A percentile compares a stretch with the other conserved stretches of the same genome.
Evolutionary conservation across 2,329 filamentous ascomycete genomes (phyloP).

Genomic region (Sclerotinia minor): DNA sequence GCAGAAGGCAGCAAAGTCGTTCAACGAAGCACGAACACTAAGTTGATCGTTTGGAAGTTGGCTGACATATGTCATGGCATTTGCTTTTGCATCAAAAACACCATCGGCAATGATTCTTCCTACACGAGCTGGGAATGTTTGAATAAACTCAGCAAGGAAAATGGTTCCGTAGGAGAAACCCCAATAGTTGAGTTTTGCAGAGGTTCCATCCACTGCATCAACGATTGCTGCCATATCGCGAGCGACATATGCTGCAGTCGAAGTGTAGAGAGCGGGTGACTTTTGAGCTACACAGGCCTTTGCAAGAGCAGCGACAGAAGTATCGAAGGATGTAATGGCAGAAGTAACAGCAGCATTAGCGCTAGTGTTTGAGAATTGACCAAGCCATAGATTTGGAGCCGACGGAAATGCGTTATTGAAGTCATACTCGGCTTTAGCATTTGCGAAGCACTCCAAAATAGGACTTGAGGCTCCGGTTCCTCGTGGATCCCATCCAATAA

Average conservation of each 20-base stretch:
- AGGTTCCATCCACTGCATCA: slow-evolving; percentile 9
- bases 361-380: slow-evolving; percentile 25
- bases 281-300: slow-evolving; percentile 28
- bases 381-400: slow-evolving; percentile 29
- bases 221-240: slow-evolving; percentile 32
- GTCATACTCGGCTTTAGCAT: slow-evolving; percentile 27
- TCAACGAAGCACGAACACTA: slow-evolving; percentile 24
- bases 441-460: slow-evolving; percentile 27
- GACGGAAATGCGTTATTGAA: slow-evolving; percentile 25
- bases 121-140: slow-evolving; percentile 46
- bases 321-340: slow-evolving; percentile 25
- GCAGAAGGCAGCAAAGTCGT: slow-evolving; percentile 29
- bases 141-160: slow-evolving; percentile 47
- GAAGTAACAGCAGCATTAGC: slow-evolving; percentile 8
- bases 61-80: slow-evolving; percentile 42
- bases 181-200: slow-evolving; percentile 47
- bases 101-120: slow-evolving; percentile 44
- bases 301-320: slow-evolving; percentile 22
- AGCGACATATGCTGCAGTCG: slow-evolving; percentile 29
- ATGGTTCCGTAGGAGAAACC: slow-evolving; percentile 52
- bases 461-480: slow-evolving; percentile 27
- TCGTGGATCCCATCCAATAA: slow-evolving; percentile 31
- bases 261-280: slow-evolving; percentile 29
- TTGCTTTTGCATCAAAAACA: slow-evolving; percentile 39
- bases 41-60: slow-evolving; percentile 30